Percentiles rank a stretch among this genome's conserved stretches.
Conservation (phyloP, 2,329 filamentous ascomycete species). For the Epichloe scottii region DNA sequence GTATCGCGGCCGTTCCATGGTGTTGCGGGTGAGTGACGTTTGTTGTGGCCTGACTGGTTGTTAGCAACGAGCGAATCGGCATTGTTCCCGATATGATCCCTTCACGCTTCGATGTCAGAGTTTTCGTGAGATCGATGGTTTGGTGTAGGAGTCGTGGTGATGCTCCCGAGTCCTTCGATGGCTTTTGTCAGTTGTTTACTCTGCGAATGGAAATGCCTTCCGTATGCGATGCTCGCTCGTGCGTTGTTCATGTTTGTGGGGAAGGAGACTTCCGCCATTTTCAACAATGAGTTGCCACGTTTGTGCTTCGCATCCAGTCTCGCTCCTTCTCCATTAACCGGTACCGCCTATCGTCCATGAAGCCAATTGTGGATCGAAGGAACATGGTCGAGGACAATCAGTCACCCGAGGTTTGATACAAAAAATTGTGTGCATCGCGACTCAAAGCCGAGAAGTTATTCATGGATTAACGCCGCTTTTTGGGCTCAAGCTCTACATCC, state of each 20-base stretch:
- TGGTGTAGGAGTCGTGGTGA: neutral
- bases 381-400: neutral
- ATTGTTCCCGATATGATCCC: neutral
- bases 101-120: neutral
- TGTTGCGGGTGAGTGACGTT: neutral
- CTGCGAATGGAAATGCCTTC: neutral
- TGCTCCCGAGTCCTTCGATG: neutral
- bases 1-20: neutral
- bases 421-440: neutral
- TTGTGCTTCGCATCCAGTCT: neutral
- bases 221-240: neutral
- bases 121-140: neutral
- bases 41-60: neutral
- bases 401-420: neutral
- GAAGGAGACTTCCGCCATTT: neutral
- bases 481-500: neutral
- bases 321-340: neutral
- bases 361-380: neutral
- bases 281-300: neutral
- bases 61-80: constrained; percentile 2
- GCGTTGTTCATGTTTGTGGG: neutral
- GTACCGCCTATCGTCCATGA: neutral
- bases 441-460: neutral
- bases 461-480: neutral
- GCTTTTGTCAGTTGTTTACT: neutral